Base-by-base conservation (phyloP, 306 rosid genomes). In the Trifolium dubium region DNA sequence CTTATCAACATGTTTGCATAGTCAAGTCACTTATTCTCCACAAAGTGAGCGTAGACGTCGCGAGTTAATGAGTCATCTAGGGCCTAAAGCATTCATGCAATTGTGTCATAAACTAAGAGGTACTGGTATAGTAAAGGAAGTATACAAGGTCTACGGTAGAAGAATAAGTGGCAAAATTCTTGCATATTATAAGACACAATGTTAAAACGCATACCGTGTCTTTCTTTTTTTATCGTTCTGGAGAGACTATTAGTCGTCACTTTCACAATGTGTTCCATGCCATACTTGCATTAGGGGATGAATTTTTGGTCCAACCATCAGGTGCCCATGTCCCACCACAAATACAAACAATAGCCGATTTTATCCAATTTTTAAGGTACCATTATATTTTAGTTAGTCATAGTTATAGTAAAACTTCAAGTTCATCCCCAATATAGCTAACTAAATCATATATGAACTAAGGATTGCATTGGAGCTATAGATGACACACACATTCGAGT, bases 351-450 rank as follows among this genome's bases (percentile, higher is more conserved):
- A 29, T 58, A 58, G 17, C 39, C 29, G 3, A 5, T 58, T 58
- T 5, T 58, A 58, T 58, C 64, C 64, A 4, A 29, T 29, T 58
- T 58, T 58, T 58, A 68, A 17, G 58, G 58, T 51, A 51, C 10
- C 1, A 51, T 17, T 51, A 15, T 17, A 15, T 51, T 51, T 2
- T 2, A 17, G 17, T 15, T 17, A 51, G 11, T 17, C 29, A 51
- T 15, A 17, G 29, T 51, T 51, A 51, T 51, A 3, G 8, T 17
- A 8, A 17, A 17, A 4, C 29, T 17, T 51, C 8, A 3, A 2
- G 12, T 51, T 0, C 11, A 51, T 15, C 58, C 58, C 58, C 2
- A 7, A 3, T 51, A 51, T 3, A 17, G 17, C 29, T 17, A 8
- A 51, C 29, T 51, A 51, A 17, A 3, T 17, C 58, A 17, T 51